Base-by-base conservation (phyloP, 192 early-diverging fungal genomes). In the Fimicolochytrium jonesii region DNA sequence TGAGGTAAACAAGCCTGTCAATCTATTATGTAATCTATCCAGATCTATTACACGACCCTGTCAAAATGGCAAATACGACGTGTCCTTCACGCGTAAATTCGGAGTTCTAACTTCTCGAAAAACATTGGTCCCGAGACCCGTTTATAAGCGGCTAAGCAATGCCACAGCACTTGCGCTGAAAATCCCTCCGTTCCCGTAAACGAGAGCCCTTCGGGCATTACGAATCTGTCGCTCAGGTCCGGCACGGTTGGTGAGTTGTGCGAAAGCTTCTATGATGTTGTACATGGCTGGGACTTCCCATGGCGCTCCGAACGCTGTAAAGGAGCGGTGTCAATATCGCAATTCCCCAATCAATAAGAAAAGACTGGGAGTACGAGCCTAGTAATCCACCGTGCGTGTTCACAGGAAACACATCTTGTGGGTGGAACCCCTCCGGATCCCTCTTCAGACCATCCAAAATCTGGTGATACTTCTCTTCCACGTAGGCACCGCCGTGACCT, bases 261-360 rank as follows among this genome's bases (percentile, higher is more conserved):
- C 34, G 26, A 61, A 60, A 11, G 75, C 69, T 49, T 77, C 75
- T 22, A 77, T 70, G 39, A 77, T 72, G 60, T 77, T 77, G 67
- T 72, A 72, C 59, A 46, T 77, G 13, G 75, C 75, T 6, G 75
- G 75, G 6, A 77, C 75, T 43, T 77, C 75, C 75, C 75, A 77
- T 15, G 75, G 75, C 1, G 75, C 75, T n/a, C 75, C 75, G 63
- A 77, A n/a, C n/a, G n/a, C n/a, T n/a, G n/a, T n/a, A n/a, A n/a
- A n/a, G n/a, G n/a, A n/a, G n/a, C n/a, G n/a, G n/a, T n/a, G n/a
- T n/a, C n/a, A n/a, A n/a, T n/a, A n/a, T n/a, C n/a, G n/a, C n/a
- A n/a, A n/a, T n/a, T n/a, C n/a, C n/a, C n/a, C n/a, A n/a, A n/a
- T n/a, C n/a, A n/a, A n/a, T n/a, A n/a, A n/a, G n/a, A n/a, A n/a